Base-by-base conservation (phyloP, 768 basidiomycete genomes). In the Suillus fuscotomentosus region DNA sequence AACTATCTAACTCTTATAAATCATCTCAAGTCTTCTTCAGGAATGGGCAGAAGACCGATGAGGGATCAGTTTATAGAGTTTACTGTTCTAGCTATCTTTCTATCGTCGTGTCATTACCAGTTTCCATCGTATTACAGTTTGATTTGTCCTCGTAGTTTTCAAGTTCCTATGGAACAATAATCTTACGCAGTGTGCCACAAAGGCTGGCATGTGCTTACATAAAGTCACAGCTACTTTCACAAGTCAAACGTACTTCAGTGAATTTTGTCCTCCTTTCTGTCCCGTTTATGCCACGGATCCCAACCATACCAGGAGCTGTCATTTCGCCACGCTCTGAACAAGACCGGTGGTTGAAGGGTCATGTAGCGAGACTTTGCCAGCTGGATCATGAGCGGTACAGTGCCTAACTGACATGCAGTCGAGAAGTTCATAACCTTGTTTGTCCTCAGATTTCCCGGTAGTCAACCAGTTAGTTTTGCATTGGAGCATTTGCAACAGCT, bases 11-110 rank as follows among this genome's bases (percentile, higher is more conserved):
- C 61, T 48, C 54, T 0, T 47, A 22, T 54, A 53, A 50, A 67
- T 64, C 75, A 43, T 73, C 68, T 66, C 54, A 68, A 62, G 57
- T 63, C 41, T 64, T 62, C 69, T 68, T 22, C 65, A 93, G 92
- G 92, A 94, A 91, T 94, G 92, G 92, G 92, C 92, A 68, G 92
- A 94, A 82, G 92, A 94, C 73, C 88, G 92, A 81, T 94, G 85
- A 86, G 65, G 60, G 51, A 45, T 57, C 47, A 56, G 51, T 15
- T 63, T 60, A 70, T 70, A 75, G 69, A 70, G 41, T 31, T 43
- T 76, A 72, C 67, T 60, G 61, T 74, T 71, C 24, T 41, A 31
- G 5, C 41, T 59, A 20, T 27, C 6, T 53, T 42, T 70, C 69
- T 57, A 67, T 70, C 56, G 65, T n/a, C 68, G 70, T 70, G 63